Conservation (phyloP, 345 rosid species). For the Carallia brachiata region DNA sequence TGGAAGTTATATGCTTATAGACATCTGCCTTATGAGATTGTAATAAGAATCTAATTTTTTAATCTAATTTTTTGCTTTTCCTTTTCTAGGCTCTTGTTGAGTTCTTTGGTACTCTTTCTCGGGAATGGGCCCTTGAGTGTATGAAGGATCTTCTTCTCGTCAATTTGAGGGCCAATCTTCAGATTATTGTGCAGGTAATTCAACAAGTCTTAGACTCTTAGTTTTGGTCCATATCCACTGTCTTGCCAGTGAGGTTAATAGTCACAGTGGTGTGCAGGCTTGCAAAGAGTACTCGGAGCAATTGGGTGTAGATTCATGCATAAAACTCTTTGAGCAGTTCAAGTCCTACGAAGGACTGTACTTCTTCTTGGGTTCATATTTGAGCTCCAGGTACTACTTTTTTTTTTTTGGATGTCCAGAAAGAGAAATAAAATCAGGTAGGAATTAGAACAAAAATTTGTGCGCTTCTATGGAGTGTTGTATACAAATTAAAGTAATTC, state of each 20-base stretch:
- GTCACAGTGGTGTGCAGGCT: slow-evolving; percentile 43
- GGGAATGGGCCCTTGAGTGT: slow-evolving; percentile 98
- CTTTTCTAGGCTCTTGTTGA: slow-evolving; percentile 77
- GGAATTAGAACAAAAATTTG: neutral
- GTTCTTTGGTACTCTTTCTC: slow-evolving; percentile 90
- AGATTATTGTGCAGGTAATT: slow-evolving; percentile 87
- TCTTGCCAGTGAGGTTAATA: neutral
- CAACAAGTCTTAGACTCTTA: slow-evolving; percentile 11
- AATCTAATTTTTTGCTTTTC: neutral
- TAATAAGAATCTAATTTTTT: neutral
- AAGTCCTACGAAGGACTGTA: slow-evolving; percentile 94
- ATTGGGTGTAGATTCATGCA: slow-evolving; percentile 89
- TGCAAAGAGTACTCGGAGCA: slow-evolving; percentile 96
- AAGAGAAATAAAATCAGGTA: neutral
- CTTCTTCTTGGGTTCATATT: slow-evolving; percentile 89
- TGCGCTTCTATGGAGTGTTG: neutral
- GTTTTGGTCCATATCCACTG: slow-evolving; percentile 8
- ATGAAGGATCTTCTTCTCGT: slow-evolving; percentile 94
- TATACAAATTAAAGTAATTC: neutral
- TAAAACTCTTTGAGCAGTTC: slow-evolving; percentile 90
- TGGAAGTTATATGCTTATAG: neutral
- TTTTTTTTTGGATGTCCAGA: neutral
- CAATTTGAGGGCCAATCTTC: slow-evolving; percentile 88
- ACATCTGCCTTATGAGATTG: neutral
- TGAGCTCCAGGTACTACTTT: slow-evolving; percentile 69